Conservation (phyloP, 805 yeast genomes). For the Starmerella khaoyaiensis region DNA sequence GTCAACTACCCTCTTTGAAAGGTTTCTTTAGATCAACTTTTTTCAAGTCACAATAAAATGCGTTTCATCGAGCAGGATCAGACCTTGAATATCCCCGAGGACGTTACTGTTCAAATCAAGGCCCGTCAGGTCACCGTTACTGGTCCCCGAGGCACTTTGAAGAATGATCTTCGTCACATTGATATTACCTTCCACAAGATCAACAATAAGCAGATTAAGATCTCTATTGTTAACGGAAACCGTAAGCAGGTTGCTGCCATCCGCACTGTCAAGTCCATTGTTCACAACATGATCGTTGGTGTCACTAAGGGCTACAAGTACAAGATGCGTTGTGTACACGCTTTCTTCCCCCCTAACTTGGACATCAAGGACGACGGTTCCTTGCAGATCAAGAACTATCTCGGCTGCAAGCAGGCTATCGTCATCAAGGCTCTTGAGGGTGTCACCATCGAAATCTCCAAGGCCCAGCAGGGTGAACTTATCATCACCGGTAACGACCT, state of each 20-base stretch:
- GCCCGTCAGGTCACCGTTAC: conserved; percentile 80
- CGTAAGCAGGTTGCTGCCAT: conserved; percentile 99
- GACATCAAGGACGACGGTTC: conserved; percentile 71
- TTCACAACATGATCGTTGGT: conserved; percentile 92
- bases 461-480: conserved; percentile 88
- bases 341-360: conserved; percentile 99
- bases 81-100: conserved; percentile 76
- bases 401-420: conserved; percentile 98
- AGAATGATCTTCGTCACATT: conserved; percentile 86
- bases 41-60: conserved; percentile 34
- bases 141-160: conserved; percentile 95
- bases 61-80: conserved; percentile 83
- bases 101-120: conserved; percentile 80
- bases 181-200: conserved; percentile 82
- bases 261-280: conserved; percentile 94
- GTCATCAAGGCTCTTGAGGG: conserved; percentile 75
- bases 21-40: background rate
- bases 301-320: conserved; percentile 98
- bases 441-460: conserved; percentile 70
- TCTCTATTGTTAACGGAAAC: conserved; percentile 96
- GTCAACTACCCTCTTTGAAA: background rate
- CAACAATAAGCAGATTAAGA: conserved; percentile 58
- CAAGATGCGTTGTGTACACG: conserved; percentile 99
- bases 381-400: conserved; percentile 95
- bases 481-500: conserved; percentile 87